Evolutionary conservation across 164 flowering plant species (phyloP).

Genomic region (Tinospora cordifolia): DNA sequence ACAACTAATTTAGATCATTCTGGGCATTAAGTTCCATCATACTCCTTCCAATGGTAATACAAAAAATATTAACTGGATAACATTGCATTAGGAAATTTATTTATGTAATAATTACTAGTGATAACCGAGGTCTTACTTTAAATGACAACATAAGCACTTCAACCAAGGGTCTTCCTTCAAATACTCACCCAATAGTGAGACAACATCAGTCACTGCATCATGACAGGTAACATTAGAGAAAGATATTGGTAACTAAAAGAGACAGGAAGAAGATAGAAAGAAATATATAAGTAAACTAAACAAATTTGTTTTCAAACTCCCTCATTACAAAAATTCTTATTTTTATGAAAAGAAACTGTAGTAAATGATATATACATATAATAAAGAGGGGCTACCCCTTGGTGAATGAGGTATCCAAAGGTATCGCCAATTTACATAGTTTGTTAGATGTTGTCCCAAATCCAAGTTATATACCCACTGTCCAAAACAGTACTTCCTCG

Average conservation of each 20-base stretch:
- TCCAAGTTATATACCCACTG: too few species aligned
- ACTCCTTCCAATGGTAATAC: background rate
- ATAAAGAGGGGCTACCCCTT: too few species aligned
- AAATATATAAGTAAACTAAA: too few species aligned
- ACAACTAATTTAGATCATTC: background rate
- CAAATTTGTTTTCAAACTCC: background rate
- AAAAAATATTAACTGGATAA: background rate
- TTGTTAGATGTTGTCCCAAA: too few species aligned
- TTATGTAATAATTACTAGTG: background rate
- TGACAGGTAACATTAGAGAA: constrained; percentile 3
- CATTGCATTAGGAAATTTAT: too few species aligned
- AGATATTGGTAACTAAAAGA: background rate
- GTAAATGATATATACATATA: too few species aligned
- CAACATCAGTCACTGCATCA: constrained; percentile 58
- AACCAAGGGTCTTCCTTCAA: constrained; percentile 79
- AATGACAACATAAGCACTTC: constrained; percentile 52
- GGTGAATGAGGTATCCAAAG: too few species aligned
- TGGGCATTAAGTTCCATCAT: background rate
- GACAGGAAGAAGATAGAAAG: background rate
- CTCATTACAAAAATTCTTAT: background rate
- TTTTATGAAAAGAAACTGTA: too few species aligned
- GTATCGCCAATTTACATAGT: too few species aligned
- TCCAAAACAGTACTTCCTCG: too few species aligned
- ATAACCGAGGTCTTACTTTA: constrained; percentile 36
- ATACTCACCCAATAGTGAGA: constrained; percentile 74